Base-by-base conservation (phyloP, 352 stramenopile species). In the Pythium angustatum region DNA sequence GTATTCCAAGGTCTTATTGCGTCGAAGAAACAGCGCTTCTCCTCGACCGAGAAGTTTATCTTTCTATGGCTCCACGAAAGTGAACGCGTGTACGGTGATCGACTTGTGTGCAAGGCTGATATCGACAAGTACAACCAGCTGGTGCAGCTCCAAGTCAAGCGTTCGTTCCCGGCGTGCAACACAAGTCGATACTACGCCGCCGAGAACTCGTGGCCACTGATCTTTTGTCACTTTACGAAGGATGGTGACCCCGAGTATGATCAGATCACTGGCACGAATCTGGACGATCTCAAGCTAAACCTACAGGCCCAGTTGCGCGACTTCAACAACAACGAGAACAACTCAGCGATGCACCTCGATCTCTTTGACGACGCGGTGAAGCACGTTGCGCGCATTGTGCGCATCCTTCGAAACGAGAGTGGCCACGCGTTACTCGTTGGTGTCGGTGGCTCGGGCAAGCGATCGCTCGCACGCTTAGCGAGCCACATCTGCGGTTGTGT, bases 321-420 rank as follows among this genome's bases (percentile, higher is more conserved):
- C 17, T 98, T 98, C 86, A 99, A 96, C 71, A 92, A 93, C 65
- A 94, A 99, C 72, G 92, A 99, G 66, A 96, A 88, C 69, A 98
- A 99, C 69, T 90, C 95, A 15, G 92, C 90, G 24, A 72, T 99
- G 94, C 90, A 99, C 66, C 68, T 99, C 11, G 94, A 98, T 58
- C 76, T 99, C 0, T 99, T 99, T 72, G 94, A 99, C 50, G 96
- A 99, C 67, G 96, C 95, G 10, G 96, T 99, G 50, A 97, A 97
- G 68, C 96, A 99, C 64, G 88, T 99, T 21, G 92, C 92, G 43
- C 83, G 96, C 3, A 98, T 99, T 57, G 86, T 97, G 27, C 91
- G 96, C 43, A 98, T 99, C 49, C 61, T 99, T 40, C 79, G 82
- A 8, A 96, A 92, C 27, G 83, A 94, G 66, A 91, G 82, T 52